Conservation (phyloP, 352 stramenopile genomes). For the Phytophthora fragariaefolia region DNA sequence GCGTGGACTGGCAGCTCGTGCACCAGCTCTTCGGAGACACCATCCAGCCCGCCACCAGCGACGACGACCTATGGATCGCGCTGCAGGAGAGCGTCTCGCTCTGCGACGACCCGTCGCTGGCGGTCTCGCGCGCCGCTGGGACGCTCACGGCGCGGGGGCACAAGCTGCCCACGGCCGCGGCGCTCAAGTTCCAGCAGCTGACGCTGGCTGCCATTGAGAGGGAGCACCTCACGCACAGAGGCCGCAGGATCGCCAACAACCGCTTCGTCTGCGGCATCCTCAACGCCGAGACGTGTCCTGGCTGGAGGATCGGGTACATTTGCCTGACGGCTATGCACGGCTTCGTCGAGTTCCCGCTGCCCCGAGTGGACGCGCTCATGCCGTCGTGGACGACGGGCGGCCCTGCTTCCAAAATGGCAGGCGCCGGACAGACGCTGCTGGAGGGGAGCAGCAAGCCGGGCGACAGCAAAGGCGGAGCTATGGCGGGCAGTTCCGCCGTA, state of each 20-base stretch:
- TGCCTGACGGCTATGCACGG: slow-evolving; percentile 73
- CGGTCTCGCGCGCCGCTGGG: slow-evolving; percentile 42
- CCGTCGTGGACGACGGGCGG: slow-evolving; percentile 49
- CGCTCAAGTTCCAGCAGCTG: slow-evolving; percentile 42
- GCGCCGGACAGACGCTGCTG: slow-evolving; percentile 21
- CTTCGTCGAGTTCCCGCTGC: slow-evolving; percentile 83
- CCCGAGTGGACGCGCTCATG: slow-evolving; percentile 63
- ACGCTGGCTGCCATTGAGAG: slow-evolving; percentile 58
- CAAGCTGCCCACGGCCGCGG: slow-evolving; percentile 38
- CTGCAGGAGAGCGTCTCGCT: slow-evolving; percentile 77
- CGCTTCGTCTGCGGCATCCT: slow-evolving; percentile 76
- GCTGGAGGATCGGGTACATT: slow-evolving; percentile 84
- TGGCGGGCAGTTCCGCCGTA: slow-evolving; percentile 28
- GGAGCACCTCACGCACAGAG: slow-evolving; percentile 63
- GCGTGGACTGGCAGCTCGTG: slow-evolving; percentile 72
- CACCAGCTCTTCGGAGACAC: slow-evolving; percentile 76
- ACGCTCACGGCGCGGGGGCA: slow-evolving; percentile 42
- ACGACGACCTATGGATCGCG: slow-evolving; percentile 85
- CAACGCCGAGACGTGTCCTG: slow-evolving; percentile 74
- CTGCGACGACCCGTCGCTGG: slow-evolving; percentile 72
- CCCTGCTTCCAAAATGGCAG: slow-evolving; percentile 2
- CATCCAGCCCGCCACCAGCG: slow-evolving; percentile 62
- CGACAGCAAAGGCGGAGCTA: slow-evolving; percentile 10
- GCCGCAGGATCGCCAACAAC: slow-evolving; percentile 59
- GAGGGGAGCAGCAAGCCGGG: slow-evolving; percentile 20